Percentiles rank a stretch among this genome's conserved stretches.
Conservation (phyloP, 257 asterid species). For the Solanum tarijense region DNA sequence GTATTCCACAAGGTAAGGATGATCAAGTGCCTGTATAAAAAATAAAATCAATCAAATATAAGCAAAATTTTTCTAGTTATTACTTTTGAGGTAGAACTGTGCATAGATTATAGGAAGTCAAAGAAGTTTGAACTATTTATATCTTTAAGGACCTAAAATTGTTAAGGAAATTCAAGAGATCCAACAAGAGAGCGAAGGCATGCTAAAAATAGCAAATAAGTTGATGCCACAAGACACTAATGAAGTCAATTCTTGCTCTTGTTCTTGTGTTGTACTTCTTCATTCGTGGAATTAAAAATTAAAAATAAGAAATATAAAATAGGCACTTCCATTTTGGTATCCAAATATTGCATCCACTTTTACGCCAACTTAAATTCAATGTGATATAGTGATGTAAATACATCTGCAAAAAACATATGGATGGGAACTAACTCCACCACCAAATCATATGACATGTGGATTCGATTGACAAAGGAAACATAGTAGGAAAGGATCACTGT, state of each 20-base stretch:
- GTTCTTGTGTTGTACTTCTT: not conserved
- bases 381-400: not conserved
- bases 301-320: not conserved
- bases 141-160: not conserved
- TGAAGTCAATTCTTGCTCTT: not conserved
- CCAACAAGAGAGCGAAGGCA: not conserved
- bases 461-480: not conserved
- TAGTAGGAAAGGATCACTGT: not conserved
- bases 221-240: not conserved
- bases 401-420: not conserved
- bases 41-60: not conserved
- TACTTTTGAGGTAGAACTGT: not conserved
- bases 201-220: not conserved
- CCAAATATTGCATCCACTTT: not conserved
- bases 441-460: not conserved
- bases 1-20: slow-evolving; percentile 89
- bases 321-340: not conserved
- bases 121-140: not conserved
- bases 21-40: slow-evolving; percentile 71
- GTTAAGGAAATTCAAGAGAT: not conserved
- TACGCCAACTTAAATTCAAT: not conserved
- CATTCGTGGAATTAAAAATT: not conserved
- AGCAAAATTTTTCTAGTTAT: not conserved
- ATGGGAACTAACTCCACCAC: not conserved
- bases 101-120: not conserved